phyloP scores from a whole-genome alignment of 495 filamentous ascomycete species.

The Friedmanniomyces endolithicus region DNA sequence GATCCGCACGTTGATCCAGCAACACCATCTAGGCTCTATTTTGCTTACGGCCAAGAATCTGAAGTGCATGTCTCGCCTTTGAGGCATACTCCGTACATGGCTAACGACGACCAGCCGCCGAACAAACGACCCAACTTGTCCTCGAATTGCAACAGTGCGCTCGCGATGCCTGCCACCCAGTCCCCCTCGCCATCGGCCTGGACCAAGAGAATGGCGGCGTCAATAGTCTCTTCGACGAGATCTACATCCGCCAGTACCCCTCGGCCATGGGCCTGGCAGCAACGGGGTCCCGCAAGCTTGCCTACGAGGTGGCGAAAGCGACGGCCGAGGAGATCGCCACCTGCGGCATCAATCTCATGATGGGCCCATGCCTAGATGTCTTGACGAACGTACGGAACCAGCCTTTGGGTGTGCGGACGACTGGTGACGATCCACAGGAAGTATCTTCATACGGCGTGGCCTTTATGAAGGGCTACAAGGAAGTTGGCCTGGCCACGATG shows the following conservation, averaged over 20 bases:
- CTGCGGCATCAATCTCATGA: constrained; percentile 80
- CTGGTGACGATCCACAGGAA: constrained; percentile 78
- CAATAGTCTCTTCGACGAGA: constrained; percentile 84
- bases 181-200: constrained; percentile 70
- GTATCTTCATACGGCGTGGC: constrained; percentile 77
- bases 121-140: constrained; percentile 67
- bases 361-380: constrained; percentile 83
- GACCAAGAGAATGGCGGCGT: constrained; percentile 94
- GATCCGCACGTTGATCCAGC: constrained; percentile 70
- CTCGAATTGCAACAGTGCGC: constrained; percentile 81
- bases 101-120: constrained; percentile 47
- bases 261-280: constrained; percentile 85
- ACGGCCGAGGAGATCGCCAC: constrained; percentile 77
- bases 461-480: constrained; percentile 78
- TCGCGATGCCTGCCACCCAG: constrained; percentile 70
- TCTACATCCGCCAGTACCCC: constrained; percentile 81
- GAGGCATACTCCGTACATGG: background rate
- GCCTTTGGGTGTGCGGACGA: constrained; percentile 69
- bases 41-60: constrained; percentile 82
- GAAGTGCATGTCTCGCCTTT: constrained; percentile 47
- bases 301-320: constrained; percentile 71
- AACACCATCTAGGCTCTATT: constrained; percentile 74
- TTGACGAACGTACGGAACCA: constrained; percentile 80
- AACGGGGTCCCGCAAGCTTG: constrained; percentile 62
- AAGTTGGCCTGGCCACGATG: constrained; percentile 70